Base-by-base conservation (phyloP, 352 stramenopile genomes). In the Globisporangium rhizosaccharum region DNA sequence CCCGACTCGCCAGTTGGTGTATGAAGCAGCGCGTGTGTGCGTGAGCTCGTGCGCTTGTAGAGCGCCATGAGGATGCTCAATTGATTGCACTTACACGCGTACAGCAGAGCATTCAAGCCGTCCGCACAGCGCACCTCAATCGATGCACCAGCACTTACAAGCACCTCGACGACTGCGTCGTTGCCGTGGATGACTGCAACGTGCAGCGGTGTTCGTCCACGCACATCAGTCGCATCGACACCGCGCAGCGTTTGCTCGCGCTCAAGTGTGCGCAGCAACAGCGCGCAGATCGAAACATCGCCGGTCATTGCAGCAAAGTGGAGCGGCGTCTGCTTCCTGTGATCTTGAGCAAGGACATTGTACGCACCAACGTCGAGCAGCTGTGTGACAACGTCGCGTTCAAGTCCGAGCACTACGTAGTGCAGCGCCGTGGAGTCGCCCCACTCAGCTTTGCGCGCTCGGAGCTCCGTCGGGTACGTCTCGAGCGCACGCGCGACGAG, bases 11-110 rank as follows among this genome's bases (percentile, higher is more conserved):
- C 66, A 7, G 53, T 56, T 44, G 51, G 7, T 2, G 67, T 57
- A 10, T 67, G 62, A 1, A 88, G 51, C 12, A 74, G 56, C 11
- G 68, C 50, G 0, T 51, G 56, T 7, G 68, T 53, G 8, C 61
- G 60, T 18, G 63, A 51, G 2, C 56, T 57, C 42, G 56, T 52
- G 45, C 45, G 59, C 23, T 66, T 55, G 61, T 71, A 73, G 4
- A 88, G 47, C 8, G 65, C 45, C 65, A 88, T 80, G 2, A 85
- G 44, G 36, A 85, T 80, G 14, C 62, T 66, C 14, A 85, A 46
- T 20, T 74, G 66, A 55, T 88, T 83, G 51, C 66, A 72, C 47
- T 74, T 79, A 0, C 70, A 67, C 12, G 76, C 79, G 48, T 82
- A 82, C 20, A 88, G 41, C 12, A 82, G 50, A 0, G 79, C 67